Percentiles rank a stretch among this genome's conserved stretches.
Conservation (phyloP, 768 basidiomycete genomes). For the Russula sp. region DNA sequence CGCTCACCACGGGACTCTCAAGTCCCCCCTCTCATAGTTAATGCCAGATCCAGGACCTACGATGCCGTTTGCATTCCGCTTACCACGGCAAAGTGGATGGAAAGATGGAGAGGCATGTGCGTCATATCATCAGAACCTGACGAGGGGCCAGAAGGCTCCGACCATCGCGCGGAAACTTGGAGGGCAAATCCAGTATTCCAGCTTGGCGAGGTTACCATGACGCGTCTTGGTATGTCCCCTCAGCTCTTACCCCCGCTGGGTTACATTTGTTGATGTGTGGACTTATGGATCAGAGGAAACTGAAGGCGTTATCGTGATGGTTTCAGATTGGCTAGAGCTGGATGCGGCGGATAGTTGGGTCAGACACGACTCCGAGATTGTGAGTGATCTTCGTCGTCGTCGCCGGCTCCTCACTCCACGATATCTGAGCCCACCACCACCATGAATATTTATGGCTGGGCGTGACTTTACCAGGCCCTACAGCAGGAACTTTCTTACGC, state of each 20-base stretch:
- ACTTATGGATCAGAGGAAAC: conserved; percentile 57
- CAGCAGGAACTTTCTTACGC: conserved; percentile 92
- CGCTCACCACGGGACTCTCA: conserved; percentile 18
- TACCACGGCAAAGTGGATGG: conserved; percentile 83
- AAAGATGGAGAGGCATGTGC: conserved; percentile 89
- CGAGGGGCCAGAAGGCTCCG: conserved; percentile 43
- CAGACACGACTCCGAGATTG: conserved; percentile 93
- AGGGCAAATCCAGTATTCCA: conserved; percentile 75
- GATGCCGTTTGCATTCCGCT: conserved; percentile 77
- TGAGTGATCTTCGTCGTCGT: conserved; percentile 43
- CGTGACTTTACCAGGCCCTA: conserved; percentile 59
- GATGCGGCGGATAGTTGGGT: conserved; percentile 93
- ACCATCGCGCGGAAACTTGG: conserved; percentile 81
- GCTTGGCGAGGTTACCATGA: conserved; percentile 84
- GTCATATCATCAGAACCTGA: conserved; percentile 51
- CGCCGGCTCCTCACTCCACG: conserved; percentile 1
- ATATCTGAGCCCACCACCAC: not conserved
- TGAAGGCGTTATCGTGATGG: conserved; percentile 66
- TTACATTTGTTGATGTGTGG: not conserved
- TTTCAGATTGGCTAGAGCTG: conserved; percentile 94
- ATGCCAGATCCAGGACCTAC: conserved; percentile 65
- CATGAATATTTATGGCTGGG: conserved; percentile 11
- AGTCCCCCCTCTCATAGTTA: conserved; percentile 45
- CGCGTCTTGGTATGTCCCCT: conserved; percentile 71
- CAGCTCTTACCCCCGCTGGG: conserved; percentile 19